Base-by-base conservation (phyloP, 441 rosid genomes). In the Erodium trifolium region DNA sequence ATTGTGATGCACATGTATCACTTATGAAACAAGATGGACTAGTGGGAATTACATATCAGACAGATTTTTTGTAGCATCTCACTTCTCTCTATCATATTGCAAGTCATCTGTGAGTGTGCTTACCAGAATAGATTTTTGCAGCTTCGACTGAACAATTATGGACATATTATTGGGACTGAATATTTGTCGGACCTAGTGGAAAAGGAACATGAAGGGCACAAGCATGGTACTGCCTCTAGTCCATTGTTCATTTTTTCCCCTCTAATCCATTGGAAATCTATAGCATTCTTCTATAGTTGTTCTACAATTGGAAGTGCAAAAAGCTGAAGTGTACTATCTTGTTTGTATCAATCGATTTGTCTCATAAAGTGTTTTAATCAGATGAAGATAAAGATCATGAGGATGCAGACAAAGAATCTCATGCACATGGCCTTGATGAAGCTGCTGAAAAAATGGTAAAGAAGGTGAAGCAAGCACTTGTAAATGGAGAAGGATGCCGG, bases 121-220 rank as follows among this genome's bases (percentile, higher is more conserved):
- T 37, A 82, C 84, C 68, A 57, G 65, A 66, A 64, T n/a, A 45
- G 78, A 70, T 41, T 76, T 80, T 55, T 87, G 87, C 97, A 94
- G 98, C 96, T 92, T 81, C 98, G 94, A 55, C 75, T 92, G 76
- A 81, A 90, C 86, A 84, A 78, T 75, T 68, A 85, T 79, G 97
- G 97, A 71, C 93, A 92, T 72, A 82, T 92, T 66, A 82, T 89
- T 78, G 99, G 98, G 81, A 88, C 97, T 12, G 97, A 94, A 77
- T 92, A 83, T 82, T 67, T 94, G 74, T 87, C 94, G 47, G 98
- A 94, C 79, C 97, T 94, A 76, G 97, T 94, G 47, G 98, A 94
- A 78, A 87, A 84, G 80, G 96, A 87, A 74, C 91, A 88, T 78
- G 82, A 78, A 49, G 60, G 67, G 79, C 87, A 88, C 75, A 82